Percentiles rank a stretch among this genome's conserved stretches.
phyloP scores from a whole-genome alignment of 1,284 basidiomycete species.

The Hymenochaete sp. region DNA sequence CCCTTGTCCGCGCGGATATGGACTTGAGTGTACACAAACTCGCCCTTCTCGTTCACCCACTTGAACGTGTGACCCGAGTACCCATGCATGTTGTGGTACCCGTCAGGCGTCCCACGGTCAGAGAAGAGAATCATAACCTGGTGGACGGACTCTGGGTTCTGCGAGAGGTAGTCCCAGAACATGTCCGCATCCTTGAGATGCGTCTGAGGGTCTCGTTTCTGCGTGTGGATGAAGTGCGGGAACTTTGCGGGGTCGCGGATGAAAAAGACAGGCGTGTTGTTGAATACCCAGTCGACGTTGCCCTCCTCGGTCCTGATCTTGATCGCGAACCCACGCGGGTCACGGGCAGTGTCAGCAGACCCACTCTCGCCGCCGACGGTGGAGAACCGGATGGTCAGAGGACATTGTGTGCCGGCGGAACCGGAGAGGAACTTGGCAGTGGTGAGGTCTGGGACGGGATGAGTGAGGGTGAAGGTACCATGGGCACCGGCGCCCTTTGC shows the following conservation, averaged over 20 bases:
- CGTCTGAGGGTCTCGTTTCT: slow-evolving; percentile 87
- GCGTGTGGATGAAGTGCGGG: slow-evolving; percentile 93
- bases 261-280: slow-evolving; percentile 90
- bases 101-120: slow-evolving; percentile 87
- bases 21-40: slow-evolving; percentile 78
- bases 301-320: slow-evolving; percentile 88
- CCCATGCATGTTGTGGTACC: slow-evolving; percentile 77
- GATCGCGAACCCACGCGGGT: slow-evolving; percentile 88
- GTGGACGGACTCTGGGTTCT: slow-evolving; percentile 88
- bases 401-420: slow-evolving; percentile 61
- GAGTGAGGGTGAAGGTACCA: slow-evolving; percentile 84
- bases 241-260: slow-evolving; percentile 78
- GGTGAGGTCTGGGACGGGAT: slow-evolving; percentile 75
- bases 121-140: slow-evolving; percentile 86
- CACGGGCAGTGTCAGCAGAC: slow-evolving; percentile 84
- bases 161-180: slow-evolving; percentile 87
- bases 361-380: slow-evolving; percentile 85
- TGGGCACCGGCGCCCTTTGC: slow-evolving; percentile 87
- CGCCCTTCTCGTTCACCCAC: slow-evolving; percentile 73
- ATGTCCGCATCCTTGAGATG: slow-evolving; percentile 76
- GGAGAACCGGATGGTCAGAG: slow-evolving; percentile 76
- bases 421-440: slow-evolving; percentile 58
- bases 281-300: slow-evolving; percentile 87
- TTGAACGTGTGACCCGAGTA: slow-evolving; percentile 94
- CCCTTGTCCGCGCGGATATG: slow-evolving; percentile 72